Percentiles rank a stretch among this genome's conserved stretches.
phyloP scores from a whole-genome alignment of 2,329 filamentous ascomycete species.

The Alternaria viburni region DNA sequence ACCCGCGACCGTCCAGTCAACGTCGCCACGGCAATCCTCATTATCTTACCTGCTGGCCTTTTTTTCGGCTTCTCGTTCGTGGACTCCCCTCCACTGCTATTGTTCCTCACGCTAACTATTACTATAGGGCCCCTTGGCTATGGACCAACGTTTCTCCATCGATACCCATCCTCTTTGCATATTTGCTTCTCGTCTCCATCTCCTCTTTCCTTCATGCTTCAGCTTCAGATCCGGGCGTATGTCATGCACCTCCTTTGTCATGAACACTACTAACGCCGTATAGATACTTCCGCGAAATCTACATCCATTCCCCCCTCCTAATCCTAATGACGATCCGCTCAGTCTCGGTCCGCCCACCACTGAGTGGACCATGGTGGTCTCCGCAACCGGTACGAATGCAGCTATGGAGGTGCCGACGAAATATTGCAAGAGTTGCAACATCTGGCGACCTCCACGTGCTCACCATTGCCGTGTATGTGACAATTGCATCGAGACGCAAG shows the following conservation, averaged over 20 bases:
- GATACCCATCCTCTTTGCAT: constrained; percentile 87
- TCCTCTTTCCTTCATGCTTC: constrained; percentile 96
- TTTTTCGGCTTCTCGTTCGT: constrained; percentile 82
- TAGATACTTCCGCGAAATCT: constrained; percentile 92
- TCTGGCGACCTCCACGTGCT: constrained; percentile 93
- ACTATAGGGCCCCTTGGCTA: constrained; percentile 71
- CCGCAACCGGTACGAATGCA: constrained; percentile 73
- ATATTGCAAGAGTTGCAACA: constrained; percentile 96
- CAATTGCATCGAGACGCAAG: constrained; percentile 95
- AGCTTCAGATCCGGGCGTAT: constrained; percentile 87
- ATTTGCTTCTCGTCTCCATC: constrained; percentile 87
- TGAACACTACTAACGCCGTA: constrained; percentile 20
- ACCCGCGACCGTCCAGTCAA: constrained; percentile 88
- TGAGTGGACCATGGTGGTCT: constrained; percentile 92
- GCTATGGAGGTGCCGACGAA: constrained; percentile 99
- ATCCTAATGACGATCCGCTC: constrained; percentile 80
- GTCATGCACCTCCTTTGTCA: constrained; percentile 47
- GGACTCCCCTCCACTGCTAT: neutral
- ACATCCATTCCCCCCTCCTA: constrained; percentile 80
- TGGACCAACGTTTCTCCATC: constrained; percentile 88
- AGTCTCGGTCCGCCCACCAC: constrained; percentile 83
- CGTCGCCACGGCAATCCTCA: constrained; percentile 79
- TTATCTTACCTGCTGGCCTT: constrained; percentile 78
- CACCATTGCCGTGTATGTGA: constrained; percentile 98
- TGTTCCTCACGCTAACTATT: constrained; percentile 24